Base-by-base conservation (phyloP, 2,329 filamentous ascomycete species). In the Epichloe baconii region DNA sequence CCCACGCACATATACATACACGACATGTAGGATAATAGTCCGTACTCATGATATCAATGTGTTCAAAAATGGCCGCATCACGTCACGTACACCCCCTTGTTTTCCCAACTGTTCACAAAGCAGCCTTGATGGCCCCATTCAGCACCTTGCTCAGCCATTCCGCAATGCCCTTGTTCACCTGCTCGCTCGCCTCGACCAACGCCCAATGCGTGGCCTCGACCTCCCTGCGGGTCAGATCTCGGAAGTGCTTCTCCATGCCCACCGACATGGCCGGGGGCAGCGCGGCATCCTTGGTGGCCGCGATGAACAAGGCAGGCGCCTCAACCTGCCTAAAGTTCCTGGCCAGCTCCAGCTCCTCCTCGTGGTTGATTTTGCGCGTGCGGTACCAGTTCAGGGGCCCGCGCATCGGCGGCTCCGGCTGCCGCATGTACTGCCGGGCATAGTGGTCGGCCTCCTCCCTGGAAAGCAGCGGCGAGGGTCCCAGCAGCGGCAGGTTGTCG, bases 381-480 rank as follows among this genome's bases (percentile, higher is more conserved):
- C 89, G 82, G 70, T 98, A 98, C 87, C 88, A 96, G 68, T 90
- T 93, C 54, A 88, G 72, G 15, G 88, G 87, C 0, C 88, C 88
- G 56, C 83, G 79, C 57, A 97, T 67, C 44, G 88, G 88, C 5
- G 63, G 64, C 8, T 54, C 56, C 15, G 55, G 46, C 61, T 83
- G 78, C 42, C 78, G 75, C n/a, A 72, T 66, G 67, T 83, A 95
- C 68, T 89, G 75, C 34, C 78, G 68, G 17, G 80, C 80, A 66
- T 96, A 96, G 68, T 81, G 86, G 51, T 90, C 82, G 44, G 91
- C 66, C 67, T 90, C 86, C 62, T 85, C 80, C 37, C 78, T 72
- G 53, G 71, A 76, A 55, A 95, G 58, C 41, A 94, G 63, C 52
- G 71, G 74, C 44, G 78, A 76, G 38, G 69, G 73, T 7, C 71